These are phyloP conservation scores for Cryoendolithus antarcticus DNA, from an alignment of 2,329 filamentous ascomycete genomes.

Conservation along the genomic window DNA sequence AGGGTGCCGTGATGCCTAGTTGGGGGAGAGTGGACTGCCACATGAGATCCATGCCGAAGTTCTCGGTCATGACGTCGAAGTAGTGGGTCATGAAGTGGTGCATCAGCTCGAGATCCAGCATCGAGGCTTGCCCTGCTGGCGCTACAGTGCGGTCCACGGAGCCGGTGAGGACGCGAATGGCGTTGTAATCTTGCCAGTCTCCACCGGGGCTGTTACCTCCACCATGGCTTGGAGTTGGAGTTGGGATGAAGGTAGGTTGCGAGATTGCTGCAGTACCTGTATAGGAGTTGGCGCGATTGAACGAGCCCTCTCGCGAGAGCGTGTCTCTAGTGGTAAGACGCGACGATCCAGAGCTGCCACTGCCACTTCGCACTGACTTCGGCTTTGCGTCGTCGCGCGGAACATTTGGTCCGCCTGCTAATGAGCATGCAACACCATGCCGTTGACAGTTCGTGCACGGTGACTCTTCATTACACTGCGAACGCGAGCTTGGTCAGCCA, in stretches of 20 bases:
- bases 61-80: constrained; percentile 13
- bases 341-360: background rate
- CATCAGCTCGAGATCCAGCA: constrained; percentile 20
- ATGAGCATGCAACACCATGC: constrained; percentile 19
- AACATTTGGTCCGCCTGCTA: constrained; percentile 20
- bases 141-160: constrained; percentile 13
- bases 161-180: constrained; percentile 15
- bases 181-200: constrained; percentile 3
- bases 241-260: background rate
- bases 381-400: constrained; percentile 17
- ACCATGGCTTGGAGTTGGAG: background rate
- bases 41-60: constrained; percentile 12
- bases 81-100: constrained; percentile 12
- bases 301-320: too few relatives aligned
- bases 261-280: too few relatives aligned
- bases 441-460: constrained; percentile 21
- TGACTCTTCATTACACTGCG: constrained; percentile 19
- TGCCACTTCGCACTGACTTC: constrained; percentile 1
- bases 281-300: too few relatives aligned
- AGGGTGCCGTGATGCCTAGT: constrained; percentile 15
- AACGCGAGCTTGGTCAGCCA: constrained; percentile 4
- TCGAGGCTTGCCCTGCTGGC: constrained; percentile 14
- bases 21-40: constrained; percentile 18
- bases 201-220: too few relatives aligned
- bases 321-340: background rate